Conservation (phyloP, 768 basidiomycete species). For the Mycena leptocephala region DNA sequence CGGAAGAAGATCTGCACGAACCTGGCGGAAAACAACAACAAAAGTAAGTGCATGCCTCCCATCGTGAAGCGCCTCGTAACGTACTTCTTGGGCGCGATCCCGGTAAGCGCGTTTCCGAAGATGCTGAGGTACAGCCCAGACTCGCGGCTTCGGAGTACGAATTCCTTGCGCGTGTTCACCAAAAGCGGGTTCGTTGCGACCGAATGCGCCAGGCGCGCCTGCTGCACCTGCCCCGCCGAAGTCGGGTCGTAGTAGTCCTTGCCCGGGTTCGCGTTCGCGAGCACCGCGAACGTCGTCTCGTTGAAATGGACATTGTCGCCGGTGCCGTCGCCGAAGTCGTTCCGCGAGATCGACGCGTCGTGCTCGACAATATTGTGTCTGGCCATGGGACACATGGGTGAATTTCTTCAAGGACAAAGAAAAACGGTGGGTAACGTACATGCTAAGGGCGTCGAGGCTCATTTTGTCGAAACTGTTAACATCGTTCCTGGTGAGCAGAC, state of each 20-base stretch:
- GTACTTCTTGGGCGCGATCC: conserved; percentile 29
- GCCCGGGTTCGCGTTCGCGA: conserved; percentile 23
- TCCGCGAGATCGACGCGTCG: no score
- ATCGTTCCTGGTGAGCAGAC: neutral
- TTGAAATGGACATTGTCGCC: conserved; percentile 32
- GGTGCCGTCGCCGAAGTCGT: neutral
- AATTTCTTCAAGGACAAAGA: neutral
- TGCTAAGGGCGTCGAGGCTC: conserved; percentile 23
- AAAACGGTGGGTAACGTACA: conserved; percentile 1
- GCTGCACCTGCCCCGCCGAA: conserved; percentile 23
- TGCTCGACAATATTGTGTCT: no score
- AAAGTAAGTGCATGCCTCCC: no score
- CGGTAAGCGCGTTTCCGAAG: conserved; percentile 25
- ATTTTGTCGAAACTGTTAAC: neutral
- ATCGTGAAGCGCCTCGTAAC: neutral
- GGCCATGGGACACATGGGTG: neutral
- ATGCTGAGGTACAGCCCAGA: conserved; percentile 28
- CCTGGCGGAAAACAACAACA: neutral
- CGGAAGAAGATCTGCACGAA: conserved; percentile 27
- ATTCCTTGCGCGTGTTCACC: conserved; percentile 32
- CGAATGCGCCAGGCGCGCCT: conserved; percentile 4
- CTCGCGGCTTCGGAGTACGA: conserved; percentile 28
- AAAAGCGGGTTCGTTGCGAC: conserved; percentile 17
- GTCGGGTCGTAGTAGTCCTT: conserved; percentile 25
- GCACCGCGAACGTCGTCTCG: conserved; percentile 17